These are phyloP conservation scores for Xerocomellus amylosporus DNA, from an alignment of 768 basidiomycete species.

Conservation along the genomic window DNA sequence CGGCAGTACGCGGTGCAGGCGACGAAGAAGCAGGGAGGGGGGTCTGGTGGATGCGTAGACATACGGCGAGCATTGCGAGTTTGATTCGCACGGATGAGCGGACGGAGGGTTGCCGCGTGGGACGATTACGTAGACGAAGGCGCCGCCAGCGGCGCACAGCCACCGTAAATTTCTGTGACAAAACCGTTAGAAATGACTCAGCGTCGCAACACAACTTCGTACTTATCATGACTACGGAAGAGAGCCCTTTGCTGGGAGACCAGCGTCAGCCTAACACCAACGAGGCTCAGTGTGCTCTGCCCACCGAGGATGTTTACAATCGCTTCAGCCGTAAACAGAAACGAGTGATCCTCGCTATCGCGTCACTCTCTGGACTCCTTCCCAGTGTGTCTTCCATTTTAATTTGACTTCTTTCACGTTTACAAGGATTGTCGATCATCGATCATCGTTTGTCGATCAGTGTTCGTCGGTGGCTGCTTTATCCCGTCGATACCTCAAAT, in stretches of 20 bases:
- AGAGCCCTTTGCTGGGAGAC: constrained; percentile 26
- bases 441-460: constrained; percentile 39
- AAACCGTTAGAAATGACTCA: no score
- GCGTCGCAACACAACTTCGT: no score
- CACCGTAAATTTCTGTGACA: no score
- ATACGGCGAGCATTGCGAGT: constrained; percentile 70
- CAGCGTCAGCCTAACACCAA: background rate
- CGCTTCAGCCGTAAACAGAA: constrained; percentile 56
- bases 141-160: no score
- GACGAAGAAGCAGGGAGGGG: constrained; percentile 13
- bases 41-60: constrained; percentile 43
- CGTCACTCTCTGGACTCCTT: constrained; percentile 59
- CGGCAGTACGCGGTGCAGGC: constrained; percentile 6
- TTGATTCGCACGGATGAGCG: constrained; percentile 65
- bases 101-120: no score
- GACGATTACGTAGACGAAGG: no score
- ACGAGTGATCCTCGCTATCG: constrained; percentile 51
- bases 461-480: constrained; percentile 67
- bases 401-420: background rate
- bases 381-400: constrained; percentile 44
- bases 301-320: constrained; percentile 45
- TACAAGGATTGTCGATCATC: background rate
- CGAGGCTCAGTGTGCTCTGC: background rate
- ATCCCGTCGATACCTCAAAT: constrained; percentile 75
- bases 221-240: constrained; percentile 30